Evolutionary conservation across 192 early-diverging fungal genomes (phyloP).

Genomic region (Podila epigama): DNA sequence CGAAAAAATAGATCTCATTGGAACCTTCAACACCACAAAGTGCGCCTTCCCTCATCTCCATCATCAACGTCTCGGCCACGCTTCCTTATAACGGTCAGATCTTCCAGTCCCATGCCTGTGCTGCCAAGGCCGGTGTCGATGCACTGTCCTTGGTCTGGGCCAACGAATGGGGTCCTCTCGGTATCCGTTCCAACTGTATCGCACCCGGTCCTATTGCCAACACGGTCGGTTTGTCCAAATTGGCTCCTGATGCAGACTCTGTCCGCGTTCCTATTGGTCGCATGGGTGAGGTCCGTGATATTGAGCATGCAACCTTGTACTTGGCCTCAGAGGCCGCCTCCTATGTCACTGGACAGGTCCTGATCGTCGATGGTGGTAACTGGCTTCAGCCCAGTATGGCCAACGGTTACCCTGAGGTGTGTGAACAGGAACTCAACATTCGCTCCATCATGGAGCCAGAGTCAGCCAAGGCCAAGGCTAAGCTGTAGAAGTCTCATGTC

Average conservation of each 20-base stretch:
- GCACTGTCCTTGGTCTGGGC: slow-evolving; percentile 68
- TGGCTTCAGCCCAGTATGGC: slow-evolving; percentile 53
- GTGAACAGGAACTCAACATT: slow-evolving; percentile 45
- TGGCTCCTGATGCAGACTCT: slow-evolving; percentile 27
- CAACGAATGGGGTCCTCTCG: slow-evolving; percentile 76
- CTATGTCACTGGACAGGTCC: slow-evolving; percentile 62
- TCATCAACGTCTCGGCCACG: slow-evolving; percentile 78
- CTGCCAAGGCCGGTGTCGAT: slow-evolving; percentile 73
- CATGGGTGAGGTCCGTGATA: slow-evolving; percentile 65
- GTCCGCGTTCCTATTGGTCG: slow-evolving; percentile 35
- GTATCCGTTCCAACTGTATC: slow-evolving; percentile 74
- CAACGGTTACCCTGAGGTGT: slow-evolving; percentile 35
- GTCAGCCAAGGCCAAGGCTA: slow-evolving; percentile 17
- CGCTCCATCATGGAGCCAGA: slow-evolving; percentile 46
- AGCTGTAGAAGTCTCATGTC: slow-evolving; percentile 32
- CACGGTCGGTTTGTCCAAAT: slow-evolving; percentile 51
- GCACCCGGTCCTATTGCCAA: slow-evolving; percentile 67
- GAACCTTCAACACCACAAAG: slow-evolving; percentile 82
- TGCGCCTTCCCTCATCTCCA: slow-evolving; percentile 68
- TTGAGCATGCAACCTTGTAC: slow-evolving; percentile 75
- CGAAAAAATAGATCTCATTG: slow-evolving; percentile 54
- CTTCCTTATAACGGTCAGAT: slow-evolving; percentile 63
- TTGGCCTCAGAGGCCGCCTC: slow-evolving; percentile 68
- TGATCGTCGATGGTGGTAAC: slow-evolving; percentile 69
- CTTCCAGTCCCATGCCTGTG: slow-evolving; percentile 55